A percentile compares a stretch with the other conserved stretches of the same genome.
Evolutionary conservation across 352 stramenopile species (phyloP).

Genomic region (Globisporangium emineosum): DNA sequence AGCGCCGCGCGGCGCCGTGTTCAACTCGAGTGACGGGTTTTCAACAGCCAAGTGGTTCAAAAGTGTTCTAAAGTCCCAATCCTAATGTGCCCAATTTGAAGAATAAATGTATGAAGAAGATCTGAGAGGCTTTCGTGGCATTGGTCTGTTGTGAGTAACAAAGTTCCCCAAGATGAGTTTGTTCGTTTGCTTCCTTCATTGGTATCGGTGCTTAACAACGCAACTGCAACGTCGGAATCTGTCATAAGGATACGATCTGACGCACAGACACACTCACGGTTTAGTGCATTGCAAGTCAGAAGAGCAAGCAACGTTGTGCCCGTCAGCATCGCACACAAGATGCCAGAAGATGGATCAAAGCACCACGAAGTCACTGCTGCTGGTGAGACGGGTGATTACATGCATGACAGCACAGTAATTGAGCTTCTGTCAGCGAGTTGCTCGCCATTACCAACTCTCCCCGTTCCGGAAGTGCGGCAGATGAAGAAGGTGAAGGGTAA

Average conservation of each 20-base stretch:
- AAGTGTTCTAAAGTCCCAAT: background rate
- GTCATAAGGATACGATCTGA: background rate
- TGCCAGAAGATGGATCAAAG: background rate
- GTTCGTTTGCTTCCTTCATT: background rate
- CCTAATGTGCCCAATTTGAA: background rate
- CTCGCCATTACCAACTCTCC: background rate
- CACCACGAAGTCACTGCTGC: background rate
- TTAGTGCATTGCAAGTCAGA: background rate
- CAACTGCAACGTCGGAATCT: background rate
- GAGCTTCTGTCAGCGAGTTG: background rate
- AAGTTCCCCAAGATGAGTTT: background rate
- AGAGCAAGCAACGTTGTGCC: background rate
- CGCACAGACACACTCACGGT: background rate
- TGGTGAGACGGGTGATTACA: background rate
- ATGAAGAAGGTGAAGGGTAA: background rate
- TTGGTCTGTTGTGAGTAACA: background rate
- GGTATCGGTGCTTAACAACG: background rate
- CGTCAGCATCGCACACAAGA: background rate
- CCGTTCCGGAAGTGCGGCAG: background rate
- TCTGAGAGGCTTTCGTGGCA: background rate
- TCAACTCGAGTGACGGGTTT: conserved; percentile 19
- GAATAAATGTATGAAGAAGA: background rate
- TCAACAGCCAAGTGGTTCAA: conserved; percentile 15
- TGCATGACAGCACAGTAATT: background rate
- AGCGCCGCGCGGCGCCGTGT: conserved; percentile 4